Percentiles rank a stretch among this genome's conserved stretches.
phyloP scores from a whole-genome alignment of 805 yeast genomes.

The Candida khao-thaluensis region DNA sequence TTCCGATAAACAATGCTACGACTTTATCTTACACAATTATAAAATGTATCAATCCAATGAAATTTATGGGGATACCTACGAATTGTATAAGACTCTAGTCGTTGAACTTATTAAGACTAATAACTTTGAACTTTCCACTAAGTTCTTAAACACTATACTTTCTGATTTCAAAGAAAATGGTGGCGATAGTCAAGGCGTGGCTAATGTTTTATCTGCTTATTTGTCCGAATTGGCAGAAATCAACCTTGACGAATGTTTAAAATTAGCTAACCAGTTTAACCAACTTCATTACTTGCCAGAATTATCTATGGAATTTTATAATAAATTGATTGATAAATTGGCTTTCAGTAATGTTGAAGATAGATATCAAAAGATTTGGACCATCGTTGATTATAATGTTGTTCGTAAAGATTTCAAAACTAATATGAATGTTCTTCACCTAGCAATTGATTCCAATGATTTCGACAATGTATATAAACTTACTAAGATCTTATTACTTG shows the following conservation, averaged over 20 bases:
- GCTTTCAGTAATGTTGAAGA: constrained; percentile 19
- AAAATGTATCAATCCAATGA: constrained; percentile 11
- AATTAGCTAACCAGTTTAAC: constrained; percentile 28
- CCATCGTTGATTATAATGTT: constrained; percentile 32
- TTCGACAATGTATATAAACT: constrained; percentile 33
- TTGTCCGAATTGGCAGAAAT: constrained; percentile 26
- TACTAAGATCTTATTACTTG: constrained; percentile 34
- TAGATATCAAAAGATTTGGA: constrained; percentile 24
- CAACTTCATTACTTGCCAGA: constrained; percentile 36
- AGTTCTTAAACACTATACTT: constrained; percentile 53
- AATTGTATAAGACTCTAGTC: constrained; percentile 51
- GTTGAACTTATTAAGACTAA: constrained; percentile 52
- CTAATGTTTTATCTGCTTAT: constrained; percentile 45
- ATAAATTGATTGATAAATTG: constrained; percentile 29
- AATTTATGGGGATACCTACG: constrained; percentile 34
- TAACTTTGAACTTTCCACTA: constrained; percentile 50
- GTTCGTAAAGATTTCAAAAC: constrained; percentile 33
- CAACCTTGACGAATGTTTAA: constrained; percentile 20
- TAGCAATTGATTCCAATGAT: constrained; percentile 34
- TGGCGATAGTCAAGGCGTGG: constrained; percentile 27
- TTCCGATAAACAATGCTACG: constrained; percentile 21
- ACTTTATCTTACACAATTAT: constrained; percentile 27
- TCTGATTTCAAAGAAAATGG: constrained; percentile 5
- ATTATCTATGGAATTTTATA: constrained; percentile 27
- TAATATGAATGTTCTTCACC: constrained; percentile 27